These are phyloP conservation scores for Plenodomus lindquistii DNA, from an alignment of 2,329 filamentous ascomycete genomes.

Conservation along the genomic window DNA sequence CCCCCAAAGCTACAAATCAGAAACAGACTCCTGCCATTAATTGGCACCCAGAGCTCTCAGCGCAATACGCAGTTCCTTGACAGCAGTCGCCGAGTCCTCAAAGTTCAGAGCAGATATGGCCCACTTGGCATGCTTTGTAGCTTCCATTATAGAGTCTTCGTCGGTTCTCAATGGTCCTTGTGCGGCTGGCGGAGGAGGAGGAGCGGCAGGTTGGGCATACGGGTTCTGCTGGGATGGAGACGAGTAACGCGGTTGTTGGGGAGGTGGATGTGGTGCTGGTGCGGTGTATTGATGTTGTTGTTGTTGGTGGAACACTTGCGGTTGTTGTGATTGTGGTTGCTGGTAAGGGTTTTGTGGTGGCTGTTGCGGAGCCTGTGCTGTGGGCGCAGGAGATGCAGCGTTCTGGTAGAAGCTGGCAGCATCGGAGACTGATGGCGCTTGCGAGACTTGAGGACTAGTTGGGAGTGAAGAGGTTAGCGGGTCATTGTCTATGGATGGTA, in stretches of 20 bases:
- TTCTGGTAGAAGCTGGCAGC: constrained; percentile 40
- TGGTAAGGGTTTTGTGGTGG: constrained; percentile 28
- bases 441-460: constrained; percentile 23
- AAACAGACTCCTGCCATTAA: constrained; percentile 31
- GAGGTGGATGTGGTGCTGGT: constrained; percentile 6
- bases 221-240: constrained; percentile 20
- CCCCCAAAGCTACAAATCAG: constrained; percentile 1
- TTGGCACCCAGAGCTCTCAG: constrained; percentile 69
- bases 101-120: constrained; percentile 96
- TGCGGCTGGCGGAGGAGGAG: constrained; percentile 15
- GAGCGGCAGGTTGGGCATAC: constrained; percentile 22
- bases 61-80: constrained; percentile 79
- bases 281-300: constrained; percentile 8
- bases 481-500: constrained; percentile 36
- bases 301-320: constrained; percentile 13
- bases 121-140: constrained; percentile 96
- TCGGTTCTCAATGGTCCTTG: constrained; percentile 60
- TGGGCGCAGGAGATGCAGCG: constrained; percentile 44
- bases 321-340: constrained; percentile 10
- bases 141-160: constrained; percentile 71
- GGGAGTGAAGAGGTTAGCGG: constrained; percentile 29
- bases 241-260: constrained; percentile 13
- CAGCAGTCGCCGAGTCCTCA: constrained; percentile 88
- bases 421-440: constrained; percentile 26
- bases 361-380: constrained; percentile 24